Percentiles rank a stretch among this genome's conserved stretches.
Evolutionary conservation across 1,284 basidiomycete genomes (phyloP).

Genomic region (Trichosporon sp.): DNA sequence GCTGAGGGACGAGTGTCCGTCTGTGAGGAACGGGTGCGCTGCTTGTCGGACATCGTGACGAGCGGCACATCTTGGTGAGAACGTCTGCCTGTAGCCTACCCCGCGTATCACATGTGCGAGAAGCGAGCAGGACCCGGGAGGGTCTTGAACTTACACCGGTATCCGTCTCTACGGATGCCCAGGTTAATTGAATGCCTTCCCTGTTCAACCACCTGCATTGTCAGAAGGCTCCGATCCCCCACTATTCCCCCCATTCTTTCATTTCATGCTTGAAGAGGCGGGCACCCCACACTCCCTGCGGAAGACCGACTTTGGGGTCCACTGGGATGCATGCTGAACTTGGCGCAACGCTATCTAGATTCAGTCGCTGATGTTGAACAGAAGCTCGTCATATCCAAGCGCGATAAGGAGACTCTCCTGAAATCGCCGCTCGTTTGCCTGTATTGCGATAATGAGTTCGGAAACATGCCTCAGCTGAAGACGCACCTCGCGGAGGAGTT

Average conservation of each 20-base stretch:
- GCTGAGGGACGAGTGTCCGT: conserved; percentile 20
- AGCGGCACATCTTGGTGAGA: not conserved
- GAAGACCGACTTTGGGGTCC: not conserved
- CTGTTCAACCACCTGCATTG: not conserved
- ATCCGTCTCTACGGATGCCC: not conserved
- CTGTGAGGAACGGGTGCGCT: conserved; percentile 22
- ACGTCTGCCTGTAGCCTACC: not conserved
- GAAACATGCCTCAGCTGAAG: conserved; percentile 77
- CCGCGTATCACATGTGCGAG: conserved; percentile 28
- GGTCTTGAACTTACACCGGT: not conserved
- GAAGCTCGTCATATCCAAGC: conserved; percentile 56
- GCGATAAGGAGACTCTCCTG: conserved; percentile 63
- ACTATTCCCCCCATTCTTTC: not conserved
- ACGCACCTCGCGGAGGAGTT: conserved; percentile 54
- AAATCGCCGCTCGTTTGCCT: conserved; percentile 71
- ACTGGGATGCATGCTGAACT: too few relatives aligned
- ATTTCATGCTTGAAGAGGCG: not conserved
- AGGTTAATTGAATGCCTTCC: not conserved
- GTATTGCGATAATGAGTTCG: conserved; percentile 64
- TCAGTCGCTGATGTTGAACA: conserved; percentile 37
- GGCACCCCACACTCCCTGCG: too few relatives aligned
- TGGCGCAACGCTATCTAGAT: too few relatives aligned
- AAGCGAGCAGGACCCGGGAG: conserved; percentile 46
- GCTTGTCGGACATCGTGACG: not conserved
- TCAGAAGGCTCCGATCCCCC: not conserved